Percentiles rank a stretch among this genome's conserved stretches.
Conservation (phyloP, 1,284 basidiomycete species). For the Sporisorium exsertum region DNA sequence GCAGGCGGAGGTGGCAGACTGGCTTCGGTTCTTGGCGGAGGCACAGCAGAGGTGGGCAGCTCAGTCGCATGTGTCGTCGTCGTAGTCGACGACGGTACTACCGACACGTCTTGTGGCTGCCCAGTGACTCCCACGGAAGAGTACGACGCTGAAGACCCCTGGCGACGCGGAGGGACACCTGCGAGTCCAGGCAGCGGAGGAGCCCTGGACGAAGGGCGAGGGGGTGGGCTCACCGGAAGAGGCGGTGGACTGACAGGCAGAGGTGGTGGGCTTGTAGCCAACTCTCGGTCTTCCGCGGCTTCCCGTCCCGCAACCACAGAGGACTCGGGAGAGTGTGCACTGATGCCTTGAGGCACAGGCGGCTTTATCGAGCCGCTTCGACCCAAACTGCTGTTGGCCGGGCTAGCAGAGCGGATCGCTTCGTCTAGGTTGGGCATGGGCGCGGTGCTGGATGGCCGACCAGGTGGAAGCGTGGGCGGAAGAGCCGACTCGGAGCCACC, state of each 20-base stretch:
- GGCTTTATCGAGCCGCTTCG: constrained; percentile 39
- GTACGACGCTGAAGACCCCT: constrained; percentile 40
- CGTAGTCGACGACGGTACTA: constrained; percentile 16
- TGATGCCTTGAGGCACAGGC: constrained; percentile 36
- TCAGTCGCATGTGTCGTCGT: constrained; percentile 26
- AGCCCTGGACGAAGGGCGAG: constrained; percentile 81
- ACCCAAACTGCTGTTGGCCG: constrained; percentile 32
- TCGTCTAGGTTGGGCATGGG: constrained; percentile 43
- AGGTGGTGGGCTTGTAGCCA: constrained; percentile 71
- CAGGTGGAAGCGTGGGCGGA: constrained; percentile 29
- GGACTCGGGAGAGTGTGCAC: constrained; percentile 32
- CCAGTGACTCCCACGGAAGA: constrained; percentile 14
- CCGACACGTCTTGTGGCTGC: too few relatives aligned
- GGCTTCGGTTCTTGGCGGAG: constrained; percentile 14
- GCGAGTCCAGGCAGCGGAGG: constrained; percentile 87
- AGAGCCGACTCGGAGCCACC: constrained; percentile 12
- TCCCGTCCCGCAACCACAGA: constrained; percentile 34
- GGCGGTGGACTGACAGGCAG: constrained; percentile 44
- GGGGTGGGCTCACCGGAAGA: constrained; percentile 69
- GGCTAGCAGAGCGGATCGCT: constrained; percentile 36
- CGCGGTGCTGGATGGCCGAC: constrained; percentile 40
- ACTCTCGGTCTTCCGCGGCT: constrained; percentile 23
- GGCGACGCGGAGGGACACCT: constrained; percentile 75
- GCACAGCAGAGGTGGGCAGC: constrained; percentile 2
- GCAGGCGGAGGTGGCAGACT: constrained; percentile 19